These are phyloP conservation scores for Diatrype stigma DNA, from an alignment of 2,329 filamentous ascomycete species.

Conservation along the genomic window DNA sequence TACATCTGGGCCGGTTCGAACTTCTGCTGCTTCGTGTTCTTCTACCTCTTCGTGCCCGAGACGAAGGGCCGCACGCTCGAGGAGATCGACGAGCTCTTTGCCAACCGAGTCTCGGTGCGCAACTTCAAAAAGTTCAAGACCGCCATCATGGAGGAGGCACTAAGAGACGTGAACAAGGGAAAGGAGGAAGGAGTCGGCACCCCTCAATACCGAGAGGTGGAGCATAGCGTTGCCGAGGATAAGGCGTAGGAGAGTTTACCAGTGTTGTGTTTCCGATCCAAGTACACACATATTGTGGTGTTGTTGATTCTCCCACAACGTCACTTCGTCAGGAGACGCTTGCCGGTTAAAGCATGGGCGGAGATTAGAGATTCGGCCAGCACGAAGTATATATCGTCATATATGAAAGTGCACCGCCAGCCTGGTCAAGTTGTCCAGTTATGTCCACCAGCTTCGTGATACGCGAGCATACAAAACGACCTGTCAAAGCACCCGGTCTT, in stretches of 20 bases:
- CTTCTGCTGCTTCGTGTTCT: constrained; percentile 23
- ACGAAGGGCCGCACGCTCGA: constrained; percentile 25
- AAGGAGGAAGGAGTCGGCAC: constrained; percentile 6
- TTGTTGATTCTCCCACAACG: too few species aligned
- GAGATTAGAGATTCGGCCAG: too few species aligned
- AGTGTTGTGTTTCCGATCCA: too few species aligned
- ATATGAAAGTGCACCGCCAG: too few species aligned
- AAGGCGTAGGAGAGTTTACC: background rate
- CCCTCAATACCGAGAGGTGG: background rate
- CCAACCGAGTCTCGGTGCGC: constrained; percentile 22
- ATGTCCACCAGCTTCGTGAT: too few species aligned
- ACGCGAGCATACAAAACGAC: too few species aligned
- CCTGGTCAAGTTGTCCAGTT: too few species aligned
- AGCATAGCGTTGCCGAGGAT: background rate
- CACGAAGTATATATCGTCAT: too few species aligned
- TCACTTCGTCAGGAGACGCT: too few species aligned
- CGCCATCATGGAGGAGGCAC: constrained; percentile 19
- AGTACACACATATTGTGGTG: too few species aligned
- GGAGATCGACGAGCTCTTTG: constrained; percentile 27
- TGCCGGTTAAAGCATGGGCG: too few species aligned
- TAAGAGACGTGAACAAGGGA: constrained; percentile 12
- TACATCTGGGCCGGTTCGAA: constrained; percentile 38
- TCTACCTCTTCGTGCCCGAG: constrained; percentile 24
- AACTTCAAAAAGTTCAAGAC: constrained; percentile 23
- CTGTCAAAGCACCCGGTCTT: too few species aligned